Evolutionary conservation across 2,329 filamentous ascomycete genomes (phyloP), one percentile per base, ranked within the genome.

Genomic region (Aspergillus sclerotialis): DNA sequence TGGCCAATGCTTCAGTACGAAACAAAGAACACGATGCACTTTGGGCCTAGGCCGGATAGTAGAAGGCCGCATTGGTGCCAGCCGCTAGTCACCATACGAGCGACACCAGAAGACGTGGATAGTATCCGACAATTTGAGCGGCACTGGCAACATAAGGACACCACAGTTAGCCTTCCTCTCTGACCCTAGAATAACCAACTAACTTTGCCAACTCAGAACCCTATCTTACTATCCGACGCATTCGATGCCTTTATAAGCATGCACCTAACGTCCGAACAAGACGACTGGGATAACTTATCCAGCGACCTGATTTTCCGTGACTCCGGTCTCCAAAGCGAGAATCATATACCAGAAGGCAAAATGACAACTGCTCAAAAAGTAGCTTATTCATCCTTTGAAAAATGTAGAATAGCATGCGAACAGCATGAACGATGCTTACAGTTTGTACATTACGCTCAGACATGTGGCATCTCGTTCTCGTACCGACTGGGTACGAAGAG

Each of bases 1-100:
- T 73, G 67, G 62, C 73, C 73, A 1, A 69, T 70, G 28, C 64
- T 76, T 46, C 74, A 76, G 42, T 71, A 70, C 38, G 71, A 76
- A 44, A 74, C 73, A 48, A 70, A 70, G 4, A 66, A 58, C 24
- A 72, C 68, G 7, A 48, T 76, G 19, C 68, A 69, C 4, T 75
- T 59, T 29, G 46, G 50, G 2, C 50, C 48, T 12, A 30, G 44
- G 30, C 45, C 40, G 26, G 32, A 32, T 13, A 28, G 28, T 3
- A 40, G 36, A 2, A 30, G 35, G 3, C 60, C 53, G 7, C 69
- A 73, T 40, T 76, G 73, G 72, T 76, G 73, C 40, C 68, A 75
- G 46, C 72, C 73, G 4, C 62, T 74, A n/a, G 49, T 76, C 26
- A 74, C 72, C 3, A 73, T 76, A 69, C 70, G 75, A 45, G 65